A percentile compares a stretch with the other conserved stretches of the same genome.
These are phyloP conservation scores for Sugiyamaella lignohabitans DNA, from an alignment of 805 yeast genomes.

Conservation along the genomic window DNA sequence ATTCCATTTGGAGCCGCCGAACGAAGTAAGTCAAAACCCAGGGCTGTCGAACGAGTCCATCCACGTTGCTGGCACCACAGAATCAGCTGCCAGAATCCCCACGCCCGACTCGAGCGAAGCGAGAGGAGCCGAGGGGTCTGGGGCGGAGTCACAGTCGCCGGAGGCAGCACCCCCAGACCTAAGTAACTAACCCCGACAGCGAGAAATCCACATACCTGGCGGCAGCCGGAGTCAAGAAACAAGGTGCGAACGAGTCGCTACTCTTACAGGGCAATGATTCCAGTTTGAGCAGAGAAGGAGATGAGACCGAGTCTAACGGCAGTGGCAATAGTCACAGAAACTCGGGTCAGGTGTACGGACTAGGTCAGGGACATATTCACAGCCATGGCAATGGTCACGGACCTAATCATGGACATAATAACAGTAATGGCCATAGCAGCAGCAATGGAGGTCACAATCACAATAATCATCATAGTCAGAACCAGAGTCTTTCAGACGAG, in stretches of 20 bases:
- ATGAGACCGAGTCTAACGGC: not conserved
- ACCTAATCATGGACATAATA: not conserved
- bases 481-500: not conserved
- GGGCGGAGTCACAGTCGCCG: not conserved
- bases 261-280: no score
- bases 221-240: conserved; percentile 15
- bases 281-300: not conserved
- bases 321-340: no score
- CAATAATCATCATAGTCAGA: not conserved
- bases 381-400: not conserved
- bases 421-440: not conserved
- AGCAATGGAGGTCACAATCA: not conserved
- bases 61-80: not conserved
- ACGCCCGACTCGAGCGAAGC: not conserved
- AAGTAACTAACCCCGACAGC: conserved; percentile 2
- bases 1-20: conserved; percentile 18
- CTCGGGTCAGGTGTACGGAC: no score
- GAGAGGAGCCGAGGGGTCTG: not conserved
- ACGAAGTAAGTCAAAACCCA: conserved; percentile 10
- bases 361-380: no score
- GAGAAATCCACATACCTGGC: conserved; percentile 21
- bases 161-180: not conserved
- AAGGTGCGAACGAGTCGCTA: no score
- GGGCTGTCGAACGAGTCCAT: not conserved
- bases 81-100: not conserved